Conservation (phyloP, 495 filamentous ascomycete genomes). For the Hyaloscypha bicolor region DNA sequence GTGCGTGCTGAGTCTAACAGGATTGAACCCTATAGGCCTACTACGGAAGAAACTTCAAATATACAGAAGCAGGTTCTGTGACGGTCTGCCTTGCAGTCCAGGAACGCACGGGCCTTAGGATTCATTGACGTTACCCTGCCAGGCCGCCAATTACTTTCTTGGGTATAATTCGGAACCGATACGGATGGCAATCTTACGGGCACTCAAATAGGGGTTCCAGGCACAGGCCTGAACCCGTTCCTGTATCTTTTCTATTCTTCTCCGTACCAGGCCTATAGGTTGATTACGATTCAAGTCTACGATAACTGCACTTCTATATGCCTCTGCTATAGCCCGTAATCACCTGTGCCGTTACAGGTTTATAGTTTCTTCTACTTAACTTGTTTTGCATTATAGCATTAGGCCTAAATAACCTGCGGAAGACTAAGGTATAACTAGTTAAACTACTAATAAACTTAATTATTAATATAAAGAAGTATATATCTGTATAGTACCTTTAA, state of each 20-base stretch:
- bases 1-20: too few species aligned
- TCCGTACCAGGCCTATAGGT: neutral
- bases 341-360: neutral
- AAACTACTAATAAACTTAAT: too few species aligned
- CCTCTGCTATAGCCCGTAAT: neutral
- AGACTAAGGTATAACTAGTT: too few species aligned
- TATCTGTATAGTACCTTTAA: constrained; percentile 48
- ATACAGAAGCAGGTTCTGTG: too few species aligned
- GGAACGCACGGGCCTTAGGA: too few species aligned
- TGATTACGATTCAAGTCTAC: neutral
- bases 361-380: too few species aligned
- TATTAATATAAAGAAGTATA: too few species aligned
- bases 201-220: constrained; percentile 1
- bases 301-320: neutral
- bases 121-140: neutral
- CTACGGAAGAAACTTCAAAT: too few species aligned
- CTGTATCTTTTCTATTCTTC: neutral
- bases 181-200: constrained; percentile 1
- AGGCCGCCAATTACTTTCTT: neutral
- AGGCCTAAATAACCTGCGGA: too few species aligned
- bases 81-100: too few species aligned
- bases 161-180: neutral
- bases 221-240: neutral
- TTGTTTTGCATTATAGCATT: too few species aligned
- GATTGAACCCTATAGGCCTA: too few species aligned